Base-by-base conservation (phyloP, 495 filamentous ascomycete genomes). In the Oleoguttula mirabilis region DNA sequence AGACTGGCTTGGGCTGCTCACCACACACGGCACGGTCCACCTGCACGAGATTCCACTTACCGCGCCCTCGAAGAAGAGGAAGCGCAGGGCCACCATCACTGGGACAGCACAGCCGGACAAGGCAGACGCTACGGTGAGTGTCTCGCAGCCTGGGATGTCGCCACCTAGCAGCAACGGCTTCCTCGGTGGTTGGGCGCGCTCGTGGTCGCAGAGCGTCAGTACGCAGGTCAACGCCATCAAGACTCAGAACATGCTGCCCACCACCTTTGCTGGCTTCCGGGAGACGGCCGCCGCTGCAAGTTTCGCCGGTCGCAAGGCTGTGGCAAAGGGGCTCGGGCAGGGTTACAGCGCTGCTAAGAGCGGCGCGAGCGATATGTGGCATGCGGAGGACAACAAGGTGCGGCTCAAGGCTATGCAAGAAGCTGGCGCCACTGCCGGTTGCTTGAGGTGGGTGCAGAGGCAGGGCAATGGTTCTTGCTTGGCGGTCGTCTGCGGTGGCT, bases 21-120 rank as follows among this genome's bases (percentile, higher is more conserved):
- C 88, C 8, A 80, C 88, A 43, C 80, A 83, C 50, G 84, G 88
- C n/a, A 98, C 90, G 2, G 77, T 94, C 3, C 90, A 98, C 60
- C 74, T 93, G 19, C 77, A 90, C 51, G 82, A 94, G 51, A 64
- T 95, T 34, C 83, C 85, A n/a, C 63, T 75, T 20, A 80, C 73
- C 37, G 84, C 32, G 10, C 32, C 41, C 12, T 36, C 31, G 28
- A 32, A 15, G 21, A 43, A 48, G 36, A 33, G 43, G 41, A 48
- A 55, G 21, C 49, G 54, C 6, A 17, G 36, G 21, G 4, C 1
- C 25, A 41, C 37, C 1, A 14, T 15, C n/a, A 34, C 23, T 11
- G 14, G 17, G 1, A 16, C 45, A 8, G 38, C 43, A 8, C 21
- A 32, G 11, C 21, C 38, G 11, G 44, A 43, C 12, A 52, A 48